Percentiles rank a stretch among this genome's conserved stretches.
These are phyloP conservation scores for Setaria viridis DNA, from an alignment of 202 grass and related monocot species.

Conservation along the genomic window DNA sequence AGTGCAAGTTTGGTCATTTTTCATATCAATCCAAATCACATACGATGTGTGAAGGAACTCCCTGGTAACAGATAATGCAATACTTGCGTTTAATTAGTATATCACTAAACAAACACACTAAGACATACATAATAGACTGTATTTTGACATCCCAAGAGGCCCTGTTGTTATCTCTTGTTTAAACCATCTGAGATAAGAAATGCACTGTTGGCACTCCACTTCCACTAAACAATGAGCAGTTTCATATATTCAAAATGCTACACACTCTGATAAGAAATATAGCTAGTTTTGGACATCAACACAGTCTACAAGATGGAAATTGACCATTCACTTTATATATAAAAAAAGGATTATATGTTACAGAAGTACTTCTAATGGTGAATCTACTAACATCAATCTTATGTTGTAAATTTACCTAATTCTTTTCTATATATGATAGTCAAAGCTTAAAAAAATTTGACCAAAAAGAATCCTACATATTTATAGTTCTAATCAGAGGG, in stretches of 20 bases:
- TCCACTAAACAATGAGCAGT: neutral
- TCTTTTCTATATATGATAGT: neutral
- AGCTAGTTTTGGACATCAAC: neutral
- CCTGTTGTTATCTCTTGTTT: neutral
- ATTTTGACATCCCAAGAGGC: neutral
- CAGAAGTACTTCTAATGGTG: neutral
- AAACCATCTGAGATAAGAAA: neutral
- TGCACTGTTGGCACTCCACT: slow-evolving; percentile 6
- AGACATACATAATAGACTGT: neutral
- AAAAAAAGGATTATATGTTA: neutral
- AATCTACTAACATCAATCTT: neutral
- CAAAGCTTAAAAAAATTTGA: neutral
- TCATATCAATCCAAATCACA: neutral
- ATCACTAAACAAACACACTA: slow-evolving; percentile 4
- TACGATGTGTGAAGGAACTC: slow-evolving; percentile 15
- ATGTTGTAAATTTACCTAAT: neutral
- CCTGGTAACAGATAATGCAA: neutral
- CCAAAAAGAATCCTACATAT: neutral
- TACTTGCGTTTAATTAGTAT: slow-evolving; percentile 5
- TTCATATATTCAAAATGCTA: neutral
- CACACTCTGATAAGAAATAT: neutral
- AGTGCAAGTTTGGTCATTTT: slow-evolving; percentile 1
- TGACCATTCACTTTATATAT: neutral
- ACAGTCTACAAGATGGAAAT: neutral
- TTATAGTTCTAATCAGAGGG: neutral